These are phyloP conservation scores for Tetrahymena elliotti DNA, from an alignment of 73 alveolate genomes.

Conservation along the genomic window DNA sequence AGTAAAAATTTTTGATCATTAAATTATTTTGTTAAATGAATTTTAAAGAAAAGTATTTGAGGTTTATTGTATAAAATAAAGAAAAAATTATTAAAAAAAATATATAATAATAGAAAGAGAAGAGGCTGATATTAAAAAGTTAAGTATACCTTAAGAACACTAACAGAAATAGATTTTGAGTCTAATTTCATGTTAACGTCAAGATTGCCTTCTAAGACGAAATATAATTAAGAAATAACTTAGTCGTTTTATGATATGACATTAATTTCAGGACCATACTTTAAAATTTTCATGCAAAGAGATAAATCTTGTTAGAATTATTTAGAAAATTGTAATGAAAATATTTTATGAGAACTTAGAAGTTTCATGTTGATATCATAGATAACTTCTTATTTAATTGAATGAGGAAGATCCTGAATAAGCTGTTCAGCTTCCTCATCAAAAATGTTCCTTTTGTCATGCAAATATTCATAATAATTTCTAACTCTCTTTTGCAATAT, in stretches of 20 bases:
- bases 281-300: slow-evolving; percentile 44
- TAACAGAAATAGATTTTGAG: slow-evolving; percentile 51
- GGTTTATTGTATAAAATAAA: no score
- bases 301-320: slow-evolving; percentile 16
- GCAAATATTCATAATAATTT: slow-evolving; percentile 60
- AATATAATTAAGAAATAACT: slow-evolving; percentile 5
- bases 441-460: slow-evolving; percentile 41
- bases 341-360: slow-evolving; percentile 15
- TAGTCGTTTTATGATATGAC: slow-evolving; percentile 59
- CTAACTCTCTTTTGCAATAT: slow-evolving; percentile 38
- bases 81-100: no score
- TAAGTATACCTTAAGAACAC: slow-evolving; percentile 53
- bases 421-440: slow-evolving; percentile 47
- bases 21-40: no score
- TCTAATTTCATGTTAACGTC: slow-evolving; percentile 10
- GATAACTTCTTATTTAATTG: slow-evolving; percentile 38
- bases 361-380: slow-evolving; percentile 41
- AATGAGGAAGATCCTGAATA: slow-evolving; percentile 4
- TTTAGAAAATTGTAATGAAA: slow-evolving; percentile 12
- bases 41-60: no score
- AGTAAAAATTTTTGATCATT: no score
- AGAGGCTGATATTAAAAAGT: slow-evolving; percentile 45
- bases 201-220: slow-evolving; percentile 1
- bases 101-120: no score
- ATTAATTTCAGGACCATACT: slow-evolving; percentile 70